phyloP scores from a whole-genome alignment of 768 basidiomycete species.

The Boletus rubropictus region DNA sequence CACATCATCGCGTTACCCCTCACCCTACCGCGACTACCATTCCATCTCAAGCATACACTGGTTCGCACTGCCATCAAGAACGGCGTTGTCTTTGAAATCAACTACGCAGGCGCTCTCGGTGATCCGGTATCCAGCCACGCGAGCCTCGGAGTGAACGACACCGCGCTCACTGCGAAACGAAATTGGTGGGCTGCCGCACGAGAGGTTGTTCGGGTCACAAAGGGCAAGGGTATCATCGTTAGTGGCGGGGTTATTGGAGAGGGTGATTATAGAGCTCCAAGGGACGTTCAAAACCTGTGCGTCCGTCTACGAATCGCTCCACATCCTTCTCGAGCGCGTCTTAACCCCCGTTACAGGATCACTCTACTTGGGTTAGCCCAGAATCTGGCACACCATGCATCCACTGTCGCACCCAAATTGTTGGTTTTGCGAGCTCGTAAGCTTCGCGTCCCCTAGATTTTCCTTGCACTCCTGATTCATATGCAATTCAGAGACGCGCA shows the following conservation, averaged over 20 bases:
- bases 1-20: conserved; percentile 80
- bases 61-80: conserved; percentile 76
- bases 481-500: conserved; percentile 60
- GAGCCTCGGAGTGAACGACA: conserved; percentile 46
- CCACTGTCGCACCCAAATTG: conserved; percentile 57
- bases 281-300: conserved; percentile 74
- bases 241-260: conserved; percentile 61
- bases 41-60: conserved; percentile 77
- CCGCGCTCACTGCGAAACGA: conserved; percentile 52
- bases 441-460: conserved; percentile 17
- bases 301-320: conserved; percentile 15
- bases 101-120: conserved; percentile 68
- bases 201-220: conserved; percentile 74
- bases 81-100: conserved; percentile 78
- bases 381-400: conserved; percentile 59
- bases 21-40: conserved; percentile 71
- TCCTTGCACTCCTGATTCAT: not conserved
- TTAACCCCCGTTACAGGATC: conserved; percentile 38
- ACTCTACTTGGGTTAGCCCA: conserved; percentile 63
- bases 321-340: no score
- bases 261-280: conserved; percentile 62
- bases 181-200: conserved; percentile 82
- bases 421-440: conserved; percentile 68
- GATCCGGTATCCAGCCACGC: conserved; percentile 45
- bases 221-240: conserved; percentile 70